phyloP scores from a whole-genome alignment of 495 filamentous ascomycete genomes.

The Penicillium canescens region DNA sequence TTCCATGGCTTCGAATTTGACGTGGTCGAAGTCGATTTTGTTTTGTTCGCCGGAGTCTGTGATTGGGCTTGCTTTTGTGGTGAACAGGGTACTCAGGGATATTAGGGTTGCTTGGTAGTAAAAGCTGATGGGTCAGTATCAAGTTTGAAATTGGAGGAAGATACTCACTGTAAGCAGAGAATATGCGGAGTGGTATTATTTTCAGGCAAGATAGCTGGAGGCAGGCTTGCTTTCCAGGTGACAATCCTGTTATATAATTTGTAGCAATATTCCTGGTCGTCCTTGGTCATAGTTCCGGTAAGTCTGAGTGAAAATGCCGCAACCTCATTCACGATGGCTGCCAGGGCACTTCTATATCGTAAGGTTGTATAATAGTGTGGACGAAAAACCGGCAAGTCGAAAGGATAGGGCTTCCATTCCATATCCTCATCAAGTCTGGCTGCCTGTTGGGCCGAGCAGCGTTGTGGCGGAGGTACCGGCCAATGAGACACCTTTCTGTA shows the following conservation, averaged over 20 bases:
- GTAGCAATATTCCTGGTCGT: background rate
- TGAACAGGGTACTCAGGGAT: constrained; percentile 15
- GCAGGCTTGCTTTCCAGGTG: constrained; percentile 12
- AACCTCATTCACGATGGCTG: constrained; percentile 17
- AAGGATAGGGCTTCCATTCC: background rate
- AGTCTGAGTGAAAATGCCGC: constrained; percentile 15
- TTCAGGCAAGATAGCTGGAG: constrained; percentile 10
- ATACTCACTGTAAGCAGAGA: constrained; percentile 22
- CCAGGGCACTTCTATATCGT: constrained; percentile 13
- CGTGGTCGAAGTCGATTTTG: constrained; percentile 3
- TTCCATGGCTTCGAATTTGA: constrained; percentile 21
- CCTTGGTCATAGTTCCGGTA: background rate
- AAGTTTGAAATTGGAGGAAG: background rate
- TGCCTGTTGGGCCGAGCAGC: constrained; percentile 17
- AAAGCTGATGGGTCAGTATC: constrained; percentile 6
- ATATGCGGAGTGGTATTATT: constrained; percentile 20
- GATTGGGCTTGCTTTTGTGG: background rate
- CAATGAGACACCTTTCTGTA: constrained; percentile 21
- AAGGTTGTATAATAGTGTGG: constrained; percentile 17
- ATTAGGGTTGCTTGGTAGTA: constrained; percentile 24
- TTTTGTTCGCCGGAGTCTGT: background rate
- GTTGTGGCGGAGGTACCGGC: constrained; percentile 14
- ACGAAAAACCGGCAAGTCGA: constrained; percentile 4
- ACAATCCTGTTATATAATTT: constrained; percentile 7
- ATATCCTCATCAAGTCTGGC: constrained; percentile 14